Percentiles rank a stretch among this genome's conserved stretches.
These are phyloP conservation scores for Stentor coeruleus DNA, from an alignment of 73 alveolate species.

Conservation along the genomic window DNA sequence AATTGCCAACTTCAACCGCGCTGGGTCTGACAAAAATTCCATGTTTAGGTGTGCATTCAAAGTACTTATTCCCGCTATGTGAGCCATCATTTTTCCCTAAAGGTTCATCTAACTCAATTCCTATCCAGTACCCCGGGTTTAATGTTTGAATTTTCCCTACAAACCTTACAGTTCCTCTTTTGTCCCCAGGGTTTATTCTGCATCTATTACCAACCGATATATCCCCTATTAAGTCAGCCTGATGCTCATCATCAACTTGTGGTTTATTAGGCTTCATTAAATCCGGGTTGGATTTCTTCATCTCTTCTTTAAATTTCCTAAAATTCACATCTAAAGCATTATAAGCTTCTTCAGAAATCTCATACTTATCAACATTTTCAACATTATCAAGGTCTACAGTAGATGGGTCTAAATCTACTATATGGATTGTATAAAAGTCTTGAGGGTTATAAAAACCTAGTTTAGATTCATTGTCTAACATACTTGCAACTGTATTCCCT, in stretches of 20 bases:
- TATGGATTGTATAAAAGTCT: conserved; percentile 79
- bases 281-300: conserved; percentile 69
- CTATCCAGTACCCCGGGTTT: conserved; percentile 92
- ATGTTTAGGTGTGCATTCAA: not conserved
- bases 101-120: conserved; percentile 91
- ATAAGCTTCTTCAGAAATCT: conserved; percentile 83
- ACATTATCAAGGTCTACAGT: conserved; percentile 74
- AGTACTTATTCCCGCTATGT: not conserved
- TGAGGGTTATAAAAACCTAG: conserved; percentile 69
- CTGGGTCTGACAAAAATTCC: conserved; percentile 44
- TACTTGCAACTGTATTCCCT: conserved; percentile 57
- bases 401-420: conserved; percentile 75
- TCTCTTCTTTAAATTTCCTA: conserved; percentile 71
- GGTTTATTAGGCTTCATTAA: conserved; percentile 69
- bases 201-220: conserved; percentile 72
- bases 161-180: conserved; percentile 95
- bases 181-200: conserved; percentile 68
- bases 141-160: conserved; percentile 84
- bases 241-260: conserved; percentile 67
- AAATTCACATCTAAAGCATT: conserved; percentile 68
- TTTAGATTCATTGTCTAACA: conserved; percentile 65
- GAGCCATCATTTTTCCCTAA: conserved; percentile 94
- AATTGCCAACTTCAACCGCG: conserved; percentile 75
- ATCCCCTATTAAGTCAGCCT: conserved; percentile 65
- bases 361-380: conserved; percentile 78